Conservation (phyloP, 805 yeast genomes). For the Candida insectorum region DNA sequence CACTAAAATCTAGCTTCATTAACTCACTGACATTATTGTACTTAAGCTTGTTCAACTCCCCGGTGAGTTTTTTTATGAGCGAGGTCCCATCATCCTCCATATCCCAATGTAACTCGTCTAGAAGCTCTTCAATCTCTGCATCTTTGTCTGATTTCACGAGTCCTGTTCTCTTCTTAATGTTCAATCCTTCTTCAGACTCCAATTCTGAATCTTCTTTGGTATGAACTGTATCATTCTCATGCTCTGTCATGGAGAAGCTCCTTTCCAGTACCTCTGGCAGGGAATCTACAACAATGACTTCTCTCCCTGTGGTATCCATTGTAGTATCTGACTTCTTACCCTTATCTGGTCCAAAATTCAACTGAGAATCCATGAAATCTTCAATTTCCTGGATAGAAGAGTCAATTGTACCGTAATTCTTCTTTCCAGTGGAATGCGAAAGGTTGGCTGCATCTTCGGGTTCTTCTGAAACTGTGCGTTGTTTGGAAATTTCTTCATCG, state of each 20-base stretch:
- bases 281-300: constrained; percentile 9
- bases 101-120: constrained; percentile 78
- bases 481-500: constrained; percentile 18
- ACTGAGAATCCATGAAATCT: constrained; percentile 34
- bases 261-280: constrained; percentile 13
- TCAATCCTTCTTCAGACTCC: constrained; percentile 14
- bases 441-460: constrained; percentile 3
- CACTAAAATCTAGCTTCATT: constrained; percentile 33
- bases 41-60: constrained; percentile 60
- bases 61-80: constrained; percentile 54
- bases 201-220: constrained; percentile 8
- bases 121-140: constrained; percentile 57
- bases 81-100: constrained; percentile 60
- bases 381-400: constrained; percentile 40
- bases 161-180: constrained; percentile 12
- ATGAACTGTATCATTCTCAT: constrained; percentile 4
- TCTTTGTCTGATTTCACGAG: constrained; percentile 25
- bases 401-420: constrained; percentile 18
- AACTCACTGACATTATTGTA: constrained; percentile 55
- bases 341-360: constrained; percentile 14
- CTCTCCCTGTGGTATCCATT: background rate
- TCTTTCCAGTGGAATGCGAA: constrained; percentile 7
- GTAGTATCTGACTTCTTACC: background rate
- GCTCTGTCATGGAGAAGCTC: constrained; percentile 11
- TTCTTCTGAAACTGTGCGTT: background rate